Evolutionary conservation across 345 rosid genomes (phyloP), one percentile per base, ranked within the genome.

Genomic region (Trapa bicornis): DNA sequence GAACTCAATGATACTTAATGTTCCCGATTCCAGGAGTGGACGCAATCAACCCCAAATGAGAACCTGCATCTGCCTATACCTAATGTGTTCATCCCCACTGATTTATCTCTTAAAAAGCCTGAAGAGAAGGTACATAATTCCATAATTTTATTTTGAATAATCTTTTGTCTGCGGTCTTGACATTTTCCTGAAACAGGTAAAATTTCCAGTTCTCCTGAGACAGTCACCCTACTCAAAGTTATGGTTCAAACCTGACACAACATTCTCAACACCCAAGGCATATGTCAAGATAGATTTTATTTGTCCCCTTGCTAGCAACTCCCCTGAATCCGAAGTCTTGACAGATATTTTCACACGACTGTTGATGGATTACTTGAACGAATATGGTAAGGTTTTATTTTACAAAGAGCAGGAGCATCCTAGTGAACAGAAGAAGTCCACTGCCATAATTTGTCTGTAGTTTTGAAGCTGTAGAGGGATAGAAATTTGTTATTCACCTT

Each of bases 301-400:
- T 76, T 93, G 97, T 71, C 96, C 98, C 68, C 72, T 75, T 42
- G 86, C 92, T 68, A 76, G 79, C 68, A 78, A 56, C 82, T 88
- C 97, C 74, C 91, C 97, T 61, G 96, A 88, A 70, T 82, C 97
- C 48, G 86, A 79, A 73, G 87, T 90, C 76, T 85, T 93, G 65
- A 78, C 89, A 13, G 75, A 81, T 74, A 73, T 93, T 47, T 93
- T 90, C 76, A 76, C 94, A 11, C 82, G 82, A 56, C 71, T 93
- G 75, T 64, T 93, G 79, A 86, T 82, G 84, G 98, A 93, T 80
- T 87, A 88, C 77, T 76, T 93, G 86, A 93, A 90, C 81, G 98
- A 93, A 81, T 90, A 85, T 43, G 98, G 98, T 90, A 80, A 80
- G 83, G 66, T 69, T 41, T 41, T 41, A 4, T 70, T 22, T 3